phyloP scores from a whole-genome alignment of 2,329 filamentous ascomycete genomes.

The Alternaria infectoria region DNA sequence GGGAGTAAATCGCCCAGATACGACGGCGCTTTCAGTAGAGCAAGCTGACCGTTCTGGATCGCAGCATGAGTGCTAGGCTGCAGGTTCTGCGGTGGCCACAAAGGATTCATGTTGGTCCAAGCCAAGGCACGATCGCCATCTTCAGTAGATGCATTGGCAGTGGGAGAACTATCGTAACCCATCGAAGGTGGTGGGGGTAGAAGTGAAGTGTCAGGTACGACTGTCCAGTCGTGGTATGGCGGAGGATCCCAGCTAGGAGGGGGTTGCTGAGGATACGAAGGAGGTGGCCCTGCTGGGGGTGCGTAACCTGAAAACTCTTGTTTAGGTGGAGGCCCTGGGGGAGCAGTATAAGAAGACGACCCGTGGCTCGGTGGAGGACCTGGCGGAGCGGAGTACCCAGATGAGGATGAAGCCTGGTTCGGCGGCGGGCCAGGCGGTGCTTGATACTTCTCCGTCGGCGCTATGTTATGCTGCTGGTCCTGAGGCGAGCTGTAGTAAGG shows the following conservation, averaged over 20 bases:
- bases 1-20: slow-evolving; percentile 50
- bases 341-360: slow-evolving; percentile 27
- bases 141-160: slow-evolving; percentile 71
- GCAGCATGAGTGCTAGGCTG: slow-evolving; percentile 56
- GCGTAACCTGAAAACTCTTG: slow-evolving; percentile 29
- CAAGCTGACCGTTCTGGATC: slow-evolving; percentile 60
- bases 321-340: slow-evolving; percentile 25
- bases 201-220: slow-evolving; percentile 74
- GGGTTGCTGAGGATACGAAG: slow-evolving; percentile 38
- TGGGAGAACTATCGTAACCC: slow-evolving; percentile 68
- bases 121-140: slow-evolving; percentile 68
- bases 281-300: slow-evolving; percentile 40
- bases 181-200: slow-evolving; percentile 76
- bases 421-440: slow-evolving; percentile 43
- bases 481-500: slow-evolving; percentile 27
- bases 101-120: slow-evolving; percentile 69
- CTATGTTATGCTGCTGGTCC: slow-evolving; percentile 20
- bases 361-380: slow-evolving; percentile 27
- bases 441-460: slow-evolving; percentile 35
- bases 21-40: slow-evolving; percentile 39
- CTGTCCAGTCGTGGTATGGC: slow-evolving; percentile 73
- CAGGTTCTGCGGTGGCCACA: slow-evolving; percentile 62
- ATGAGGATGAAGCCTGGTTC: slow-evolving; percentile 8
- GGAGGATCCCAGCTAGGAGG: slow-evolving; percentile 54
- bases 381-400: slow-evolving; percentile 29